Conservation (phyloP, 768 basidiomycete genomes). For the Lentinula edodes region DNA sequence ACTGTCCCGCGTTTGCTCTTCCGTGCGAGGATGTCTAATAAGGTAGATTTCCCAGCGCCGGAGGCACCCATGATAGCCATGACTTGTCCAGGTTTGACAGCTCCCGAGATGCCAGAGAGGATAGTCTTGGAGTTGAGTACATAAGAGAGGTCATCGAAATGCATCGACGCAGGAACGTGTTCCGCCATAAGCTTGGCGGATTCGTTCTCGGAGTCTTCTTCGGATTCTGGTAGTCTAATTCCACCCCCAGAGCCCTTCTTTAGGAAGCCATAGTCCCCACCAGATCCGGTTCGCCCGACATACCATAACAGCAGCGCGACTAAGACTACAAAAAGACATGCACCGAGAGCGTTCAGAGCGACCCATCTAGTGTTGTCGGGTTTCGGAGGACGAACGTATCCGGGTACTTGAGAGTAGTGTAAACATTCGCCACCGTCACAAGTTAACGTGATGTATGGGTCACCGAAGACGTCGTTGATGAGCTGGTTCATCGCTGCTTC, state of each 20-base stretch:
- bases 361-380: conserved; percentile 82
- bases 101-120: conserved; percentile 77
- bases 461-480: conserved; percentile 91
- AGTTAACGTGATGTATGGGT: conserved; percentile 78
- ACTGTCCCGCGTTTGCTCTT: conserved; percentile 82
- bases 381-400: conserved; percentile 75
- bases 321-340: conserved; percentile 67
- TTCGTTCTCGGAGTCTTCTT: conserved; percentile 45
- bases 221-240: conserved; percentile 65
- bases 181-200: conserved; percentile 85
- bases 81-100: conserved; percentile 82
- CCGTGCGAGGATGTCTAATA: conserved; percentile 92
- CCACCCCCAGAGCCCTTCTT: conserved; percentile 27
- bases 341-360: conserved; percentile 77
- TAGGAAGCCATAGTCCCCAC: conserved; percentile 42
- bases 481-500: conserved; percentile 96
- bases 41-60: conserved; percentile 93
- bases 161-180: conserved; percentile 90
- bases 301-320: conserved; percentile 65
- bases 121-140: conserved; percentile 60
- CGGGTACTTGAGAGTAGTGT: conserved; percentile 90
- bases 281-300: conserved; percentile 65
- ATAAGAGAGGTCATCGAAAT: conserved; percentile 85
- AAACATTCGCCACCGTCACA: conserved; percentile 93
- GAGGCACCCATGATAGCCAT: conserved; percentile 98